Evolutionary conservation across 306 rosid genomes (phyloP).

Genomic region (Trifolium subterraneum): DNA sequence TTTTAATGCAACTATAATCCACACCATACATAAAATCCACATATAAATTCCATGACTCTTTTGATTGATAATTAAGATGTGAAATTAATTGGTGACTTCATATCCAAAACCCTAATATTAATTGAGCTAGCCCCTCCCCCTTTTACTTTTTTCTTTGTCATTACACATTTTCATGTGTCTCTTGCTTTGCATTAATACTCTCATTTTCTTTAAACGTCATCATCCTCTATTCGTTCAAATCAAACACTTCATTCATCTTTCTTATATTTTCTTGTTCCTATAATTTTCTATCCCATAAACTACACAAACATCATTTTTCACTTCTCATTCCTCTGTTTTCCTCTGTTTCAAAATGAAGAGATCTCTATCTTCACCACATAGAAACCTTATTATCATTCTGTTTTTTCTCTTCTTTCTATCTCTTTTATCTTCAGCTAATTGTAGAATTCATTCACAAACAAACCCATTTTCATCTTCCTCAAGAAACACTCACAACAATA

Average conservation of each 20-base stretch:
- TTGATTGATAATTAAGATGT: slow-evolving; percentile 42
- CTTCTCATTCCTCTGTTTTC: slow-evolving; percentile 35
- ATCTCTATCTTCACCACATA: slow-evolving; percentile 52
- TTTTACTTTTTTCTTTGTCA: slow-evolving; percentile 45
- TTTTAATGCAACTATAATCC: background rate
- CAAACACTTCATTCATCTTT: background rate
- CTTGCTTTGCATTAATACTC: slow-evolving; percentile 63
- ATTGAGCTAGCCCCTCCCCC: slow-evolving; percentile 39
- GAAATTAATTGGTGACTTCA: slow-evolving; percentile 41
- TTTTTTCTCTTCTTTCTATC: slow-evolving; percentile 39
- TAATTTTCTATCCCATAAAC: slow-evolving; percentile 23
- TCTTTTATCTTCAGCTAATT: slow-evolving; percentile 35
- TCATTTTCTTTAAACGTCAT: slow-evolving; percentile 20
- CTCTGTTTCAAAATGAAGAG: slow-evolving; percentile 58
- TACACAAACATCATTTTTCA: slow-evolving; percentile 11
- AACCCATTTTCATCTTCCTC: slow-evolving; percentile 26
- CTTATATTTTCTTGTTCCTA: background rate
- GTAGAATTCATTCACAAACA: background rate
- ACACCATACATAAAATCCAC: background rate
- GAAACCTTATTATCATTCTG: slow-evolving; percentile 23
- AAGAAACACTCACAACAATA: slow-evolving; percentile 27
- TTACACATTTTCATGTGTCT: slow-evolving; percentile 64
- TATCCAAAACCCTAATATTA: slow-evolving; percentile 39
- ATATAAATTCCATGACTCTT: slow-evolving; percentile 42
- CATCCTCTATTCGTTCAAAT: slow-evolving; percentile 1